Base-by-base conservation (phyloP, 352 stramenopile genomes). In the Phytopythium aichiense region DNA sequence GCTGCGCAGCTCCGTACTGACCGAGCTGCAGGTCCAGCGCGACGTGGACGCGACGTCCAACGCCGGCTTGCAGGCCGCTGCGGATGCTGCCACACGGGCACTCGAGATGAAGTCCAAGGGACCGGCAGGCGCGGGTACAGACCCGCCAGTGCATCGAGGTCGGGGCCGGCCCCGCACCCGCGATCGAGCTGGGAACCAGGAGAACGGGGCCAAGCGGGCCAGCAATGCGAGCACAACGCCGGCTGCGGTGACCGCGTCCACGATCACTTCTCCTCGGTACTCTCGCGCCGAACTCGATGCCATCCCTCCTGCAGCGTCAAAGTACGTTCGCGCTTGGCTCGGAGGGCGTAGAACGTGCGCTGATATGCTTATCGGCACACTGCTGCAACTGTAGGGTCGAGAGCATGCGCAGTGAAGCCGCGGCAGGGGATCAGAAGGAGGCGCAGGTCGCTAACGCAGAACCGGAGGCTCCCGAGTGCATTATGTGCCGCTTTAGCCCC, bases 11-110 rank as follows among this genome's bases (percentile, higher is more conserved):
- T 89, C 81, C 8, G 63, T 88, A 31, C 45, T 68, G 7, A 73
- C 86, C 63, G 81, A 88, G 63, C 72, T 91, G 28, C 77, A 84
- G 56, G 81, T 87, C 37, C 72, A 74, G 42, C 46, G 64, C 7
- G 64, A 77, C 33, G 22, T 56, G 18, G 66, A 69, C 28, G 2
- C 38, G 33, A 38, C 66, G 28, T 63, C 69, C 35, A n/a, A 54
- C n/a, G 52, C 33, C 9, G 51, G 48, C 9, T 49, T 69, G 23
- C 51, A 71, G 33, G 50, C 46, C 12, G 57, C 60, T 15, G 57
- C 53, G 18, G 38, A 38, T 2, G 62, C 42, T 13, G 35, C 23
- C 28, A 35, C 25, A 0, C 48, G 50, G 3, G 22, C 63, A 16
- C 52, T 20, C 8, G 48, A 30, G 37, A 58, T 6, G n/a, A 58